phyloP scores from a whole-genome alignment of 2,329 filamentous ascomycete species.

The Thelonectria olida region DNA sequence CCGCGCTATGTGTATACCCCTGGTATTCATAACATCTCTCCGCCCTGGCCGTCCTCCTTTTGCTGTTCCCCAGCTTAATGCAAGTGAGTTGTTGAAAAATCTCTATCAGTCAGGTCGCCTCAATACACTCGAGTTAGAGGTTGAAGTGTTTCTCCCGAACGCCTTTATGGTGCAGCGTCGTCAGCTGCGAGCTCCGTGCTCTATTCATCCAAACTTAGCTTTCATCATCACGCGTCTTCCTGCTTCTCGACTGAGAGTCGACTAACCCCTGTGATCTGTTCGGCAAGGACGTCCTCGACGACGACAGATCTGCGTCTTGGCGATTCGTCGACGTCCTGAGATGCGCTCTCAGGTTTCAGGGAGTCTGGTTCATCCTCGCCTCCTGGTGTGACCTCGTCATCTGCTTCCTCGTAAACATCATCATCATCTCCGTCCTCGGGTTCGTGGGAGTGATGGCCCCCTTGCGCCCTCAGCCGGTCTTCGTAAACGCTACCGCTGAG shows the following conservation, averaged over 20 bases:
- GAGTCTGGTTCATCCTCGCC: conserved; percentile 28
- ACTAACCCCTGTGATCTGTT: conserved; percentile 68
- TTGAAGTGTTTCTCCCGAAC: conserved; percentile 25
- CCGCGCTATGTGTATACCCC: conserved; percentile 45
- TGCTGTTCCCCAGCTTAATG: not conserved
- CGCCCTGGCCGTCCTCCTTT: not conserved
- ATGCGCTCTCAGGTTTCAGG: conserved; percentile 25
- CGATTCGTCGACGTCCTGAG: conserved; percentile 26
- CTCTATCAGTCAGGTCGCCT: conserved; percentile 36
- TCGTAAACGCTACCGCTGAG: conserved; percentile 56
- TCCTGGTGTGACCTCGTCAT: conserved; percentile 49
- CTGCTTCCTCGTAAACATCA: conserved; percentile 50
- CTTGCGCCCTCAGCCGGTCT: conserved; percentile 51
- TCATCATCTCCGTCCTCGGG: conserved; percentile 45
- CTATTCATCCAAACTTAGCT: conserved; percentile 42
- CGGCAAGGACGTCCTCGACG: conserved; percentile 60
- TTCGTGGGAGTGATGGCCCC: conserved; percentile 44
- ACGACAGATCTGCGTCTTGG: conserved; percentile 32
- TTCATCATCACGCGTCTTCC: conserved; percentile 35
- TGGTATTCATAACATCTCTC: conserved; percentile 22
- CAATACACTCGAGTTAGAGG: not conserved
- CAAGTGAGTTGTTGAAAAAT: conserved; percentile 32
- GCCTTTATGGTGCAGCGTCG: conserved; percentile 20
- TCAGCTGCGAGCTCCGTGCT: conserved; percentile 26
- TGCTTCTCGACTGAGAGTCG: conserved; percentile 58